These are phyloP conservation scores for Agarophyton chilense DNA, from an alignment of 23 red algal species.

Conservation along the genomic window DNA sequence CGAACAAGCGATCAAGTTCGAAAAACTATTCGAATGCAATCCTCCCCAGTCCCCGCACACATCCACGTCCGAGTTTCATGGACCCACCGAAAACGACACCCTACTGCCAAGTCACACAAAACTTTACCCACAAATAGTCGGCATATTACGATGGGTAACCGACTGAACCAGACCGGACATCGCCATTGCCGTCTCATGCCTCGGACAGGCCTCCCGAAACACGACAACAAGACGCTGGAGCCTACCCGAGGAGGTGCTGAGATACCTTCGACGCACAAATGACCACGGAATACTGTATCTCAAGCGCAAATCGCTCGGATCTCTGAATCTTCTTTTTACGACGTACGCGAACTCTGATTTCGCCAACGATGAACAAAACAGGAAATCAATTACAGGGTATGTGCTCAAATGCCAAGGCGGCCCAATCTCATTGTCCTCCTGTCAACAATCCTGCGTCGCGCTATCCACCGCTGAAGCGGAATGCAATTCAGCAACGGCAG, in stretches of 20 bases:
- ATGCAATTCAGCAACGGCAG: background rate
- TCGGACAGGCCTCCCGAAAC: no score
- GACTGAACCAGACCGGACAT: conserved; percentile 10
- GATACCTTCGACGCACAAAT: background rate
- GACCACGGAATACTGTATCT: background rate
- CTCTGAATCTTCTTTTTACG: background rate
- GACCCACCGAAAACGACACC: background rate
- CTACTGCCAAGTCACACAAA: background rate
- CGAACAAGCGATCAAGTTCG: background rate
- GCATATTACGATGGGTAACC: background rate
- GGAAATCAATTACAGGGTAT: background rate
- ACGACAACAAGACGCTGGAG: no score
- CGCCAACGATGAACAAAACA: background rate
- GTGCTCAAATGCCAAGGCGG: background rate
- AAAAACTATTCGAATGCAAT: background rate
- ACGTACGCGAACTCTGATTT: background rate
- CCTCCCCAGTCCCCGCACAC: background rate
- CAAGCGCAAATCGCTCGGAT: background rate
- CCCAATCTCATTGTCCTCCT: background rate
- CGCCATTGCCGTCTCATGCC: no score
- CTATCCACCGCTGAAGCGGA: background rate
- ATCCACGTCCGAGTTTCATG: background rate
- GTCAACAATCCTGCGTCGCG: background rate
- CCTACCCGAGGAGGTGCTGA: no score
- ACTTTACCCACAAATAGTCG: background rate